A percentile compares a stretch with the other conserved stretches of the same genome.
Evolutionary conservation across 805 yeast species (phyloP).

Genomic region (Barnettozyma californica): DNA sequence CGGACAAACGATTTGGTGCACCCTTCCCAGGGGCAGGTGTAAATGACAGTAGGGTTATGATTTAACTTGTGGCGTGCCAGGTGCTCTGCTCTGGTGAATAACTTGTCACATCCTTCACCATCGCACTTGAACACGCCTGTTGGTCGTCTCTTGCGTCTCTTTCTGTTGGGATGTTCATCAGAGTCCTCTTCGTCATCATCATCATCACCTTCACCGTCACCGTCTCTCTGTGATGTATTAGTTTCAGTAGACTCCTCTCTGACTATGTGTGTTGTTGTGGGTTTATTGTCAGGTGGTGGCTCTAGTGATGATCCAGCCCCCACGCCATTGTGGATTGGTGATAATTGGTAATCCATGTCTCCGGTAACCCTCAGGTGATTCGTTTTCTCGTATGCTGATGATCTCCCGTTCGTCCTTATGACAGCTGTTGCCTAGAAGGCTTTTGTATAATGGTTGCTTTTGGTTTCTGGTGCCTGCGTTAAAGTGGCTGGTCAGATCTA

Average conservation of each 20-base stretch:
- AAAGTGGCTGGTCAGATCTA: not conserved
- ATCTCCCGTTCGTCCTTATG: not conserved
- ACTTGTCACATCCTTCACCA: conserved; percentile 46
- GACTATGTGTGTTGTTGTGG: not conserved
- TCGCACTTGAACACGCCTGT: conserved; percentile 37
- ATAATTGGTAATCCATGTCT: not conserved
- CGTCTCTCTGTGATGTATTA: not conserved
- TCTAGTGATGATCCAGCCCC: not conserved
- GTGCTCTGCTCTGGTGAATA: conserved; percentile 59
- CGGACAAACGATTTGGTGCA: conserved; percentile 63
- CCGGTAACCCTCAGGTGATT: not conserved
- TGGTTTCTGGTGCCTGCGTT: not conserved
- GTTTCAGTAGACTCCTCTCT: not conserved
- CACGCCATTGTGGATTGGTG: not conserved
- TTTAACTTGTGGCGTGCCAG: conserved; percentile 58
- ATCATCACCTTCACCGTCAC: not conserved
- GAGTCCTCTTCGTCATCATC: not conserved
- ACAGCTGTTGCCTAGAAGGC: not conserved
- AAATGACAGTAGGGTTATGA: conserved; percentile 52
- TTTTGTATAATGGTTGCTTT: not conserved
- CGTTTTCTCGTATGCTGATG: not conserved
- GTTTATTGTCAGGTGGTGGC: not conserved
- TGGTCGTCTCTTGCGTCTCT: conserved; percentile 23
- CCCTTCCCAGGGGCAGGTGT: conserved; percentile 41
- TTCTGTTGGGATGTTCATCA: conserved; percentile 9